Evolutionary conservation across 345 rosid genomes (phyloP).

Genomic region (Aquilaria malaccensis): DNA sequence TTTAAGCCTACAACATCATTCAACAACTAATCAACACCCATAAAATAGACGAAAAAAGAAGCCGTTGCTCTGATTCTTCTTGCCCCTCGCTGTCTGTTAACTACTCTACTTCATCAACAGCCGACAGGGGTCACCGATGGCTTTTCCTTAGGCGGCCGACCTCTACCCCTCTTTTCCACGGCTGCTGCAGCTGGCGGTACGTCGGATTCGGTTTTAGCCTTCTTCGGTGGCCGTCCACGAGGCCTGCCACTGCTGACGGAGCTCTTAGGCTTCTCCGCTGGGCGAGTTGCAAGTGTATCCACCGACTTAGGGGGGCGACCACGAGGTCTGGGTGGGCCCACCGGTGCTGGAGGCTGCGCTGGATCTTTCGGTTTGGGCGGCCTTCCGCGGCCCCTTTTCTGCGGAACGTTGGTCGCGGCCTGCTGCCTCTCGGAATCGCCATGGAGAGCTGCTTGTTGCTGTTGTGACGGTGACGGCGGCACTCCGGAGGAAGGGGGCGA

Average conservation of each 20-base stretch:
- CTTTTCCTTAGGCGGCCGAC: constrained; percentile 81
- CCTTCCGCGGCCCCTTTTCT: constrained; percentile 86
- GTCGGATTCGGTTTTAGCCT: constrained; percentile 20
- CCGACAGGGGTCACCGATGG: constrained; percentile 63
- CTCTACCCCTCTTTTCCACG: constrained; percentile 51
- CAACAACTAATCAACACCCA: constrained; percentile 18
- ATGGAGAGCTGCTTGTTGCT: constrained; percentile 12
- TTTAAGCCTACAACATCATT: constrained; percentile 16
- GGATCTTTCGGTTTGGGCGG: constrained; percentile 65
- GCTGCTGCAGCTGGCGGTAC: constrained; percentile 4
- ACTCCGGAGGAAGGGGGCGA: constrained; percentile 4
- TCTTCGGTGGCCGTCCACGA: constrained; percentile 70
- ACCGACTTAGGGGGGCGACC: constrained; percentile 69
- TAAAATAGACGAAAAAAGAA: constrained; percentile 4
- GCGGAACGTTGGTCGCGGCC: constrained; percentile 63
- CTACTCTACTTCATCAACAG: constrained; percentile 21
- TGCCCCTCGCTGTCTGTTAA: neutral
- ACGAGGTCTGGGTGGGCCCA: constrained; percentile 48
- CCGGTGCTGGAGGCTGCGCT: constrained; percentile 16
- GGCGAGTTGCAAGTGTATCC: constrained; percentile 26
- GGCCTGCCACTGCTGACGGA: constrained; percentile 31
- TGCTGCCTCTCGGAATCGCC: constrained; percentile 24
- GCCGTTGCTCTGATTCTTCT: constrained; percentile 3
- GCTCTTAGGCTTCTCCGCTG: constrained; percentile 16
- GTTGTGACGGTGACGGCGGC: neutral